phyloP scores from a whole-genome alignment of 441 rosid species.

The Breynia disticha region DNA sequence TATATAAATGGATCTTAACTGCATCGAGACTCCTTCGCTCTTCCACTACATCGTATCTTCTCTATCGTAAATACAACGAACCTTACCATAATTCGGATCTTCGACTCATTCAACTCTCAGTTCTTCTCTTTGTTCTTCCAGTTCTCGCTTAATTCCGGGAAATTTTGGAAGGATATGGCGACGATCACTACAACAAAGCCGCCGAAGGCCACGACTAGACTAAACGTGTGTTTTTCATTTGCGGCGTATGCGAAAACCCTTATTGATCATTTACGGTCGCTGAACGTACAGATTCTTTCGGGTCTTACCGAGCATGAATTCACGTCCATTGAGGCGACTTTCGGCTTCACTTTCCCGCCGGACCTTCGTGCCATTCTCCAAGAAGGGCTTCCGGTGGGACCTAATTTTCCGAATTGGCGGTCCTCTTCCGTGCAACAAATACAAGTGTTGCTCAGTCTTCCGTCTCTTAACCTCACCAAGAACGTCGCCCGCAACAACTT shows the following conservation, averaged over 20 bases:
- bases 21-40: too few relatives aligned
- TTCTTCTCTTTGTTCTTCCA: neutral
- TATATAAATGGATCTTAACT: too few relatives aligned
- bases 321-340: slow-evolving; percentile 39
- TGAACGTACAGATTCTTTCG: slow-evolving; percentile 37
- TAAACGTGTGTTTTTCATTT: slow-evolving; percentile 46
- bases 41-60: too few relatives aligned
- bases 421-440: slow-evolving; percentile 58
- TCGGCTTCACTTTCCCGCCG: slow-evolving; percentile 61
- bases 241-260: slow-evolving; percentile 58
- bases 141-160: neutral
- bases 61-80: too few relatives aligned
- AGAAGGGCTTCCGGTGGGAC: slow-evolving; percentile 63
- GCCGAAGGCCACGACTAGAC: slow-evolving; percentile 17
- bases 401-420: slow-evolving; percentile 72
- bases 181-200: slow-evolving; percentile 20
- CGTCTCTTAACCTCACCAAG: slow-evolving; percentile 36
- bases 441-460: slow-evolving; percentile 36
- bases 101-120: neutral
- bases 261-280: slow-evolving; percentile 39
- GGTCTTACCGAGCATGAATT: slow-evolving; percentile 65
- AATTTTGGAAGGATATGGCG: neutral
- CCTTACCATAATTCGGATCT: neutral
- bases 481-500: slow-evolving; percentile 32
- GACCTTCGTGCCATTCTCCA: slow-evolving; percentile 80